phyloP scores from a whole-genome alignment of 2,329 filamentous ascomycete species.

The Diaporthe sp. region DNA sequence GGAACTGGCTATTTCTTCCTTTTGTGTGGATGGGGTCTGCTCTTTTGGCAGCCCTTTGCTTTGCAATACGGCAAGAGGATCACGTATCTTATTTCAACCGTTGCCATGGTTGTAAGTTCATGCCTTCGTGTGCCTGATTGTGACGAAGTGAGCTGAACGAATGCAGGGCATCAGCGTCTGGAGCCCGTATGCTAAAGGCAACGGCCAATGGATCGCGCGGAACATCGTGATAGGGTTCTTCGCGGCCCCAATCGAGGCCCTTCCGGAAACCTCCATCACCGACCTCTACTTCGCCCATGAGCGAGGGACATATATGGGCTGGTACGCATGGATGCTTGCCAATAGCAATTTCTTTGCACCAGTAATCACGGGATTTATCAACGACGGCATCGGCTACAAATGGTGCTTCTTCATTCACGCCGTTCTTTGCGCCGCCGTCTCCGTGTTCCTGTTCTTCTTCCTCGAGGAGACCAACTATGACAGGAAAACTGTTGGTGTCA shows the following conservation, averaged over 20 bases:
- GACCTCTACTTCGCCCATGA: constrained; percentile 53
- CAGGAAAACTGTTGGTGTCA: constrained; percentile 44
- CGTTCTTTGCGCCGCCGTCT: constrained; percentile 47
- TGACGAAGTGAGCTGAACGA: background rate
- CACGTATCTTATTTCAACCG: constrained; percentile 44
- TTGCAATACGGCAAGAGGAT: constrained; percentile 55
- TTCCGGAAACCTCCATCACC: constrained; percentile 56
- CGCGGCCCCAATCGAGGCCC: constrained; percentile 56
- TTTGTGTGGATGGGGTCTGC: constrained; percentile 58
- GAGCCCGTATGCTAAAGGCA: constrained; percentile 46
- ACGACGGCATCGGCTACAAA: constrained; percentile 49
- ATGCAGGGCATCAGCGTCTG: constrained; percentile 38
- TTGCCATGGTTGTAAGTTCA: constrained; percentile 41
- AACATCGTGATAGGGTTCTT: constrained; percentile 56
- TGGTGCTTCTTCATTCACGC: constrained; percentile 52
- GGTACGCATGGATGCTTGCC: constrained; percentile 49
- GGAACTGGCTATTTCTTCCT: constrained; percentile 54
- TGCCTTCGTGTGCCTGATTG: background rate
- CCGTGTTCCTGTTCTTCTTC: constrained; percentile 60
- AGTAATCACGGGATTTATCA: constrained; percentile 53
- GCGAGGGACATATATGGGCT: constrained; percentile 47
- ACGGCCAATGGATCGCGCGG: constrained; percentile 54
- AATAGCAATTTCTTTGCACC: constrained; percentile 51
- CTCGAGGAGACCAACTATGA: constrained; percentile 68
- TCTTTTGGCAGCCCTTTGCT: constrained; percentile 63